These are phyloP conservation scores for Populus hybrid DNA, from an alignment of 441 rosid species.

Conservation along the genomic window DNA sequence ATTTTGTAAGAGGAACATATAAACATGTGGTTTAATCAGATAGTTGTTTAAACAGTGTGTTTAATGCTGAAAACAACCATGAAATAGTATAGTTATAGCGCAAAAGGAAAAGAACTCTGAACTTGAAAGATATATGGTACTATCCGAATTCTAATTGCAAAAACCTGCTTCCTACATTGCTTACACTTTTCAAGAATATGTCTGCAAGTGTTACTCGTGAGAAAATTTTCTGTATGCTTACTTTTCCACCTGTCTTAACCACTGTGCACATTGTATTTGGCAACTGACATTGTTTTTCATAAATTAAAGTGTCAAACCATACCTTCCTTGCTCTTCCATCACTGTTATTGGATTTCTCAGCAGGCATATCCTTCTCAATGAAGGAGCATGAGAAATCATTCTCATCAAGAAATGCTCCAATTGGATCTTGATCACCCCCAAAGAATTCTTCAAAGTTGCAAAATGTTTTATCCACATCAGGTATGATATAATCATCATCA, in stretches of 20 bases:
- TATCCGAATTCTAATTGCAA: background rate
- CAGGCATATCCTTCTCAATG: slow-evolving; percentile 30
- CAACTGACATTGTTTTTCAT: background rate
- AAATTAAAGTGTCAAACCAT: background rate
- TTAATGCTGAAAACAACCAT: background rate
- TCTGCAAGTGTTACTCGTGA: background rate
- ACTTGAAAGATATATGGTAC: background rate
- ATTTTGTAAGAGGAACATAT: background rate
- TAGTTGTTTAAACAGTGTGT: background rate
- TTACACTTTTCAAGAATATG: background rate
- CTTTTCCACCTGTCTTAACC: background rate
- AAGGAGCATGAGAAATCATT: slow-evolving; percentile 31
- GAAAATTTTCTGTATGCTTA: background rate
- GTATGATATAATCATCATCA: slow-evolving; percentile 56
- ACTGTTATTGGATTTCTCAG: slow-evolving; percentile 29
- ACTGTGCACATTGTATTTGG: background rate
- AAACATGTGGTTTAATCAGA: background rate
- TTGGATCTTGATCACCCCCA: slow-evolving; percentile 51
- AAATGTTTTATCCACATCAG: slow-evolving; percentile 77
- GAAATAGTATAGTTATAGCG: background rate
- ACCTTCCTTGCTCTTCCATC: slow-evolving; percentile 35
- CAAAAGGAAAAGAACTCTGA: background rate
- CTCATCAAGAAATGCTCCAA: slow-evolving; percentile 26
- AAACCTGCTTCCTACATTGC: background rate
- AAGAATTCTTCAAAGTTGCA: slow-evolving; percentile 75